phyloP scores from a whole-genome alignment of 768 basidiomycete species.

The Macrolepiota fuliginosa region DNA sequence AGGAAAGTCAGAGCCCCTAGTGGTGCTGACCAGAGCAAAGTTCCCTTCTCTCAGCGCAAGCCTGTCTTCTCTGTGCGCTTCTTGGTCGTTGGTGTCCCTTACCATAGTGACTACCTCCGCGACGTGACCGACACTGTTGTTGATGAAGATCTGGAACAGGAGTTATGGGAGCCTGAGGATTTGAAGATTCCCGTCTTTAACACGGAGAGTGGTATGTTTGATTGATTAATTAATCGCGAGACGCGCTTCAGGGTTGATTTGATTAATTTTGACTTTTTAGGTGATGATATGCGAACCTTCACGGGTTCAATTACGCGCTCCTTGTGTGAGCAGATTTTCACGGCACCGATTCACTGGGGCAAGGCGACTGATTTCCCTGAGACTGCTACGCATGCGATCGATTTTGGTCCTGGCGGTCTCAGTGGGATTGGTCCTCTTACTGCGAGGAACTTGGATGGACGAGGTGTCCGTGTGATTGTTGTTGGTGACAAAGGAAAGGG shows the following conservation, averaged over 20 bases:
- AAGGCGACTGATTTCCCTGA: slow-evolving; percentile 89
- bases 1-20: slow-evolving; percentile 86
- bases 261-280: slow-evolving; percentile 36
- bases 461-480: slow-evolving; percentile 88
- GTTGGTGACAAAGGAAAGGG: slow-evolving; percentile 90
- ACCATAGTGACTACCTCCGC: slow-evolving; percentile 85
- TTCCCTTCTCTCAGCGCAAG: slow-evolving; percentile 92
- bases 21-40: slow-evolving; percentile 91
- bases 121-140: slow-evolving; percentile 75
- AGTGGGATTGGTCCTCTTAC: slow-evolving; percentile 93
- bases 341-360: slow-evolving; percentile 88
- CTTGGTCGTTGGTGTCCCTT: slow-evolving; percentile 93
- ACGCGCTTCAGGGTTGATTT: slow-evolving; percentile 15
- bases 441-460: slow-evolving; percentile 87
- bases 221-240: slow-evolving; percentile 10
- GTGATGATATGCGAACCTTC: slow-evolving; percentile 76
- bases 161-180: slow-evolving; percentile 70
- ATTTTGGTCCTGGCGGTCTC: slow-evolving; percentile 94
- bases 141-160: slow-evolving; percentile 73
- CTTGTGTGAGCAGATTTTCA: slow-evolving; percentile 92
- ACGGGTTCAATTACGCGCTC: slow-evolving; percentile 79
- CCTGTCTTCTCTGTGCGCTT: slow-evolving; percentile 91
- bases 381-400: slow-evolving; percentile 89
- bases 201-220: slow-evolving; percentile 81
- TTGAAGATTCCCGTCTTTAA: slow-evolving; percentile 85